Evolutionary conservation across 2,329 filamentous ascomycete species (phyloP).

Genomic region (Scytalidium lignicola): DNA sequence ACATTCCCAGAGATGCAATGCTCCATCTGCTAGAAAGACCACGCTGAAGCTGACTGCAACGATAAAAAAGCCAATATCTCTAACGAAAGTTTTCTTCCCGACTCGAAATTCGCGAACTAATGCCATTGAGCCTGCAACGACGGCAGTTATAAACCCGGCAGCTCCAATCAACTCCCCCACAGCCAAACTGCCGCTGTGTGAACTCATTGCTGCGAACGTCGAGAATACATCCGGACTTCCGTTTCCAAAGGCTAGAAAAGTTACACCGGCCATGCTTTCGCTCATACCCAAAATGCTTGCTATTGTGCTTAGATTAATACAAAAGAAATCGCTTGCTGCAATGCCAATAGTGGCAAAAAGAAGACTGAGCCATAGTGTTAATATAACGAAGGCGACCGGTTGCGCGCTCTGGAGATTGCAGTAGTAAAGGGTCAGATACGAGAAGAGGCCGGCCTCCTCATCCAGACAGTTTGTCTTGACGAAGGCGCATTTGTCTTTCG

Average conservation of each 20-base stretch:
- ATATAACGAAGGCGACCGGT: conserved; percentile 70
- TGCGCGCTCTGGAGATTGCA: conserved; percentile 66
- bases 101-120: conserved; percentile 93
- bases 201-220: conserved; percentile 96
- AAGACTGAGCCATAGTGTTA: conserved; percentile 78
- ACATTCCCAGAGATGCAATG: conserved; percentile 84
- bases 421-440: conserved; percentile 89
- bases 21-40: conserved; percentile 79
- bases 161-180: conserved; percentile 93
- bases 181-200: conserved; percentile 93
- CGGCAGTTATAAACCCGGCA: conserved; percentile 91
- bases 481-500: conserved; percentile 79
- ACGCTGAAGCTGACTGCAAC: conserved; percentile 82
- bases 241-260: conserved; percentile 94
- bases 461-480: conserved; percentile 76
- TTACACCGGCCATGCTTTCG: conserved; percentile 93
- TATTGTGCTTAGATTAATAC: conserved; percentile 92
- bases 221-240: conserved; percentile 98
- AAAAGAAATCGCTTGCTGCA: conserved; percentile 97
- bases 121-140: conserved; percentile 96
- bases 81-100: conserved; percentile 79
- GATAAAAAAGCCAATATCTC: conserved; percentile 91
- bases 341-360: conserved; percentile 97
- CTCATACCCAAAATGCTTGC: conserved; percentile 85
- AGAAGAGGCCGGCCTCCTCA: conserved; percentile 83